phyloP scores from a whole-genome alignment of 2,329 filamentous ascomycete genomes.

The Hypoxylon sp. region DNA sequence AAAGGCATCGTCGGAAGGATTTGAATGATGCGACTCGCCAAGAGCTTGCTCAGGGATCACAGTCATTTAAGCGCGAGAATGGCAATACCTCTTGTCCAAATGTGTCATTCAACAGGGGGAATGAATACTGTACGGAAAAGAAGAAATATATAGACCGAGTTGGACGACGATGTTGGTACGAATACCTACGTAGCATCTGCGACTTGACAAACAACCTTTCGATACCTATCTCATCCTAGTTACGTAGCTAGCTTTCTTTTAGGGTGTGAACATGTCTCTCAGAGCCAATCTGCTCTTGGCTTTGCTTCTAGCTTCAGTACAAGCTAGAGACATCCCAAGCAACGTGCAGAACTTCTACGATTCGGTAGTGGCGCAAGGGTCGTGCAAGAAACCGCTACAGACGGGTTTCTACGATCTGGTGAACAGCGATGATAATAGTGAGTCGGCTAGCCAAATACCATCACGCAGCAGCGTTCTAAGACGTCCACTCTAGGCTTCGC shows the following conservation, averaged over 20 bases:
- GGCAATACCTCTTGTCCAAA: not conserved
- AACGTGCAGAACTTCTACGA: constrained; percentile 22
- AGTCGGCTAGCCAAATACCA: not conserved
- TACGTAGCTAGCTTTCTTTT: not conserved
- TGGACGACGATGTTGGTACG: not conserved
- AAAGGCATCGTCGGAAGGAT: not conserved
- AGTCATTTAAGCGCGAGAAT: not conserved
- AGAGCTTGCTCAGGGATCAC: not conserved
- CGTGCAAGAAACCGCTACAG: constrained; percentile 16
- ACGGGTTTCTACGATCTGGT: constrained; percentile 25
- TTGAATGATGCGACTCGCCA: not conserved
- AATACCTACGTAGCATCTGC: not conserved
- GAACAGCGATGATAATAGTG: constrained; percentile 18
- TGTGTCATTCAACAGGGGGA: not conserved
- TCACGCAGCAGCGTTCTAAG: not conserved
- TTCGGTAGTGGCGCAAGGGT: constrained; percentile 11
- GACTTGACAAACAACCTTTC: not conserved
- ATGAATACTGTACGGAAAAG: not conserved
- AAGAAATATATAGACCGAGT: not conserved
- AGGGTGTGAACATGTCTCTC: not conserved
- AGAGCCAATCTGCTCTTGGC: not conserved
- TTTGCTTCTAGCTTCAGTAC: constrained; percentile 5
- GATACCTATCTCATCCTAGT: not conserved
- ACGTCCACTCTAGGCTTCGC: constrained; percentile 45
- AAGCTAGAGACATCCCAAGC: constrained; percentile 15